Conservation (phyloP, 2,329 filamentous ascomycete species). For the Leptosphaerulina australis region DNA sequence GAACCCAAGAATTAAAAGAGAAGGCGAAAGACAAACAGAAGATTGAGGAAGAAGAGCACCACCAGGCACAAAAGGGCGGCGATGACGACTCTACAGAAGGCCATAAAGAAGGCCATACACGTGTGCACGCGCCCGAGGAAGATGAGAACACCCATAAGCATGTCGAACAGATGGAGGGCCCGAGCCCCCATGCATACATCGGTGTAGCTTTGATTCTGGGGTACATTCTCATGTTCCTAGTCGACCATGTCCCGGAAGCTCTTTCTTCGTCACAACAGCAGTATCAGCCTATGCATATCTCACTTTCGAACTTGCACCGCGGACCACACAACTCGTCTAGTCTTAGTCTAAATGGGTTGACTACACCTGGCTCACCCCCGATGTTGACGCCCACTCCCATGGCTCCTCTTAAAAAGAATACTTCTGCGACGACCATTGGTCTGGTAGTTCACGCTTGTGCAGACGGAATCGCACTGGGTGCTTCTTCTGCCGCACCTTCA, state of each 20-base stretch:
- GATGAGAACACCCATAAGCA: constrained; percentile 54
- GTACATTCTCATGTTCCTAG: constrained; percentile 95
- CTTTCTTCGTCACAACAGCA: constrained; percentile 60
- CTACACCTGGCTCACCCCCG: constrained; percentile 33
- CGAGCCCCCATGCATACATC: constrained; percentile 72
- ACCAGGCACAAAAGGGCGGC: constrained; percentile 42
- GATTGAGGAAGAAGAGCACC: constrained; percentile 26
- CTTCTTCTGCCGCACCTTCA: constrained; percentile 69
- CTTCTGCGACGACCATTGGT: constrained; percentile 72
- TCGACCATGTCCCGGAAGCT: constrained; percentile 64
- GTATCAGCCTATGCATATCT: constrained; percentile 81
- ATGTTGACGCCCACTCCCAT: constrained; percentile 41
- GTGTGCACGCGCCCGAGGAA: constrained; percentile 41
- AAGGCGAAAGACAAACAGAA: constrained; percentile 32
- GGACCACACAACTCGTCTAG: constrained; percentile 51
- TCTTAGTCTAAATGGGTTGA: constrained; percentile 42
- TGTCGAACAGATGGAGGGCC: constrained; percentile 49
- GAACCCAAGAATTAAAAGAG: constrained; percentile 33
- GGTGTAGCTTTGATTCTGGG: constrained; percentile 85
- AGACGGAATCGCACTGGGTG: constrained; percentile 94
- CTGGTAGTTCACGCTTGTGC: constrained; percentile 96
- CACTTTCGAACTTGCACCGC: constrained; percentile 77
- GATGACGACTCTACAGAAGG: constrained; percentile 49
- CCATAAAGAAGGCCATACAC: constrained; percentile 47
- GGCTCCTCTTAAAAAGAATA: constrained; percentile 44